Conservation (phyloP, 345 rosid genomes). For the Aethionema arabicum region DNA sequence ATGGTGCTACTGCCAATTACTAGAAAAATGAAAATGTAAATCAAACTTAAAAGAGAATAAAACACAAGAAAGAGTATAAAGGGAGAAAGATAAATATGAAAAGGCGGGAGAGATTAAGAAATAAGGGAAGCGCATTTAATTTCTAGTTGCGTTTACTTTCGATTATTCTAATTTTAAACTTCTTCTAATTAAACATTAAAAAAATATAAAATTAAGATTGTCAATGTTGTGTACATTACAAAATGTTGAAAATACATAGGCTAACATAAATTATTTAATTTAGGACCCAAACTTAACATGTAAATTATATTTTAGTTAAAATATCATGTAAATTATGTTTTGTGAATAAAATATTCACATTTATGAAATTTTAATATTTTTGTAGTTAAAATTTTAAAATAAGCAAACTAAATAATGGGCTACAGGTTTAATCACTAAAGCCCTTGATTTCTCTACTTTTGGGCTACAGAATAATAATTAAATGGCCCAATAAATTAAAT, state of each 20-base stretch:
- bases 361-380: too few species aligned
- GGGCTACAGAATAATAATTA: not conserved
- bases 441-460: not conserved
- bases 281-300: too few species aligned
- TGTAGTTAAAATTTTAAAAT: too few species aligned
- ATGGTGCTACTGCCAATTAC: not conserved
- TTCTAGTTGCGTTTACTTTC: conserved; percentile 18
- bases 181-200: not conserved
- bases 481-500: too few species aligned
- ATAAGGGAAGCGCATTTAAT: conserved; percentile 24
- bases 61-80: conserved; percentile 23
- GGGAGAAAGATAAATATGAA: conserved; percentile 21
- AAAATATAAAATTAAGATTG: not conserved
- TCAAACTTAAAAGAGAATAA: not conserved
- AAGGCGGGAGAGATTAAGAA: conserved; percentile 2
- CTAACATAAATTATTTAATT: too few species aligned
- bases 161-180: not conserved
- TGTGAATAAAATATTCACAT: too few species aligned
- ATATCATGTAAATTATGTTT: too few species aligned
- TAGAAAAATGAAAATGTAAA: conserved; percentile 3
- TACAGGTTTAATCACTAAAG: not conserved
- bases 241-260: too few species aligned
- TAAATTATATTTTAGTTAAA: too few species aligned
- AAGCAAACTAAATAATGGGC: too few species aligned
- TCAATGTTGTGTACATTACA: not conserved